Conservation (phyloP, 106 monocot species). For the Chionographis japonica region DNA sequence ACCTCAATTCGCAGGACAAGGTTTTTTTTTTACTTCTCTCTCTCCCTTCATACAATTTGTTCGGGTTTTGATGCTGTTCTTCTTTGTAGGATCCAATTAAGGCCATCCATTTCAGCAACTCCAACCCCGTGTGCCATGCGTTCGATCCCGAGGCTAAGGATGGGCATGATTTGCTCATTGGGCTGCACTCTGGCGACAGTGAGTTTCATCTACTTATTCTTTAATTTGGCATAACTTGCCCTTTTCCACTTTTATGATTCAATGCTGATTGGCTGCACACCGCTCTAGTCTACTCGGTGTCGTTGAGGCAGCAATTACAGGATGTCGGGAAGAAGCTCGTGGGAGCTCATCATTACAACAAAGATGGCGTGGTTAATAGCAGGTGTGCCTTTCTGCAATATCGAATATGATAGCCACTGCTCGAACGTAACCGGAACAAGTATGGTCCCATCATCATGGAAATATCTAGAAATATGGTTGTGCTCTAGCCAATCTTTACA, state of each 20-base stretch:
- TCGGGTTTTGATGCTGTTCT: background rate
- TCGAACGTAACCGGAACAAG: too few relatives aligned
- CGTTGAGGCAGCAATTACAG: constrained; percentile 92
- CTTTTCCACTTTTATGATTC: background rate
- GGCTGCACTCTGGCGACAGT: constrained; percentile 89
- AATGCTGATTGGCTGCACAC: background rate
- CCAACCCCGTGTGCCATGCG: constrained; percentile 83
- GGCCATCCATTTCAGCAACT: constrained; percentile 75
- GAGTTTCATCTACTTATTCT: constrained; percentile 10
- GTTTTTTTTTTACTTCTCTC: constrained; percentile 27
- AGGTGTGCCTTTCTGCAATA: constrained; percentile 34
- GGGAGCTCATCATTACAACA: constrained; percentile 92
- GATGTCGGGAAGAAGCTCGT: constrained; percentile 87
- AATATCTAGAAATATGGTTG: too few relatives aligned
- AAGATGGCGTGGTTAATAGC: constrained; percentile 69
- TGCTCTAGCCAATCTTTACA: too few relatives aligned
- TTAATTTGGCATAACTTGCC: background rate
- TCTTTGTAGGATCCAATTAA: constrained; percentile 80
- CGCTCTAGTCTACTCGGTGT: constrained; percentile 76
- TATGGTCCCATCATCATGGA: too few relatives aligned
- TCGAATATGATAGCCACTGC: too few relatives aligned
- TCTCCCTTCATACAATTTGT: too few relatives aligned
- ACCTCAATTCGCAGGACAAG: constrained; percentile 93
- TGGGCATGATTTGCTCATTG: constrained; percentile 96
- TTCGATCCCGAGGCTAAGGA: constrained; percentile 87